Evolutionary conservation across 805 yeast species (phyloP), one percentile per base, ranked within the genome.

Genomic region (Metschnikowia gruessii): DNA sequence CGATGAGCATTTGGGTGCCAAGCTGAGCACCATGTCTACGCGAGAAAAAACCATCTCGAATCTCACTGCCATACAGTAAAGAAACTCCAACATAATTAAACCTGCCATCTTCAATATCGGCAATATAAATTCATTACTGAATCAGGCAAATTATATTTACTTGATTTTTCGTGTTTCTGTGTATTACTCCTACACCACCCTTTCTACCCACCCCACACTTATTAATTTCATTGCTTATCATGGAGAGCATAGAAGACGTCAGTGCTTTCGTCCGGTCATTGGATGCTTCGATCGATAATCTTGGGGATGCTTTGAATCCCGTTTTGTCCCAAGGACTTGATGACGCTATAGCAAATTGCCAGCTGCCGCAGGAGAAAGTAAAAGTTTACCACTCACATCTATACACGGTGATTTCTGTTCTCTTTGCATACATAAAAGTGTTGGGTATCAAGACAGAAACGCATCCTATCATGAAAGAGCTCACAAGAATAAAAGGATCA

Each of bases 381-480:
- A 63, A 59, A 38, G 37, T 64, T 5, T 68, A 67, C 48, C 71
- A 71, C 52, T 64, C 66, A 46, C 69, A 65, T 48, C 70, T 83
- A 11, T 83, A 83, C 61, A 68, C 79, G 1, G 54, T 82, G 22
- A 69, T 80, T 9, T 81, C 89, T 0, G 57, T 81, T 17, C 66
- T 81, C 45, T 83, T 77, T 62, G 75, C 85, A 4, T 79, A 81
- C 56, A 61, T 85, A 47, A 82, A 85, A 52, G 58, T 81, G 0
- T 65, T 65, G 13, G 92, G 92, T 1, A 62, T 72, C 13, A 79
- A 82, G 47, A 76, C 83, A 1, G 73, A 72, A 10, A 61, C 65
- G 6, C 88, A 85, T 54, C 82, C 84, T 2, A 77, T 89, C 17
- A 80, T 83, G 82, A 67, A 67, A 26, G 95, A 86, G 57, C 67